Evolutionary conservation across 805 yeast species (phyloP), one percentile per base, ranked within the genome.

Genomic region (Candida berthetii): DNA sequence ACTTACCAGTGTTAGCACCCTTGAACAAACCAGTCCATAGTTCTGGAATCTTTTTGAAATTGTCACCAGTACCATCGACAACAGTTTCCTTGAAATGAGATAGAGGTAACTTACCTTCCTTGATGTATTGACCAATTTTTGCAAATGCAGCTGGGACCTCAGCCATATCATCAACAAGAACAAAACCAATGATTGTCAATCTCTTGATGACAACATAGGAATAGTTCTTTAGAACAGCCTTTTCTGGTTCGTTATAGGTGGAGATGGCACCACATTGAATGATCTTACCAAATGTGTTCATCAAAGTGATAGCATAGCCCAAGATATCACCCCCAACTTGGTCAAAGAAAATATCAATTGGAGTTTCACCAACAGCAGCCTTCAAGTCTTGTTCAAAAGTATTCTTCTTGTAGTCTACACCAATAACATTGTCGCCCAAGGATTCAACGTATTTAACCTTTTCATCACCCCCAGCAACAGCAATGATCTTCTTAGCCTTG

Each of bases 221-320:
- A 64, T 75, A 74, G 40, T 61, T 65, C 29, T 58, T 58, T 50
- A 76, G 66, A 1, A 53, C 61, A 17, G 58, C 51, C 40, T 64
- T 62, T 9, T 52, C 52, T 11, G 49, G 44, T 45, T 72, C 72
- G 52, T 78, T 75, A 57, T 79, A 80, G 38, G 76, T 75, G 27
- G 84, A 60, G 45, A 81, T 77, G 13, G 80, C 69, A 46, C 87
- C 87, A 61, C 84, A 78, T n/a, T 78, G 80, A 41, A 78, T 54
- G 33, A 82, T 61, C 29, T 56, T 61, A 35, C 77, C 80, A 32
- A 53, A 56, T 7, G 55, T 57, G 47, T 66, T 74, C 45, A 63
- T 37, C 38, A 53, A 42, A 11, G 45, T 43, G 43, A 69, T 53
- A 40, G 72, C 71, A 20, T 64, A 57, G 48, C 73, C 76, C 51